These are phyloP conservation scores for Leccinum uliginosum DNA, from an alignment of 768 basidiomycete genomes.

Conservation along the genomic window DNA sequence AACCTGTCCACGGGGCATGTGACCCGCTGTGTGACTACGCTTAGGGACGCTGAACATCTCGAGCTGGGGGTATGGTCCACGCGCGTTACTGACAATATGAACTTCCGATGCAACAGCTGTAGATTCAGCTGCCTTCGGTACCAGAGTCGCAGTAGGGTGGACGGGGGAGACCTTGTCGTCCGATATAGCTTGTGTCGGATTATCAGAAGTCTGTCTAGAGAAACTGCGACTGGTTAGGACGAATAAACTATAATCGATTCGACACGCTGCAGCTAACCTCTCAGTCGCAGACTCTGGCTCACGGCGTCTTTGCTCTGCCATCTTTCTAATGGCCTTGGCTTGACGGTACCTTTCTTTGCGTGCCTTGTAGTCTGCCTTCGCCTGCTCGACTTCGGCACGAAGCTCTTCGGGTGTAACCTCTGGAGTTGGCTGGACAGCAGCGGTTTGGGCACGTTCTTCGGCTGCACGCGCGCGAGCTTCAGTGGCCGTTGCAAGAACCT, in stretches of 20 bases:
- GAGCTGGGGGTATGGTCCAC: slow-evolving; percentile 55
- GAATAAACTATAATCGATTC: background rate
- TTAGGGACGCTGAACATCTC: slow-evolving; percentile 61
- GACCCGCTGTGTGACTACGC: slow-evolving; percentile 31
- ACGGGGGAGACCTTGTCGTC: slow-evolving; percentile 1
- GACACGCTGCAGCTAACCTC: slow-evolving; percentile 18
- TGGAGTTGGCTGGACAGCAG: background rate
- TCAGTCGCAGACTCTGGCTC: slow-evolving; percentile 20
- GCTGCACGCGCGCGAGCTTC: slow-evolving; percentile 12
- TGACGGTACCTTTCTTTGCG: slow-evolving; percentile 67
- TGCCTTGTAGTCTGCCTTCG: slow-evolving; percentile 62
- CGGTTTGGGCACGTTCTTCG: background rate
- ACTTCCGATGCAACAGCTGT: slow-evolving; percentile 18
- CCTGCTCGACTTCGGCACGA: slow-evolving; percentile 50
- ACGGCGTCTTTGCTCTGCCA: slow-evolving; percentile 30
- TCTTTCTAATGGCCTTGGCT: slow-evolving; percentile 48
- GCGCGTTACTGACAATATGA: slow-evolving; percentile 61
- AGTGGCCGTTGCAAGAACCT: slow-evolving; percentile 15
- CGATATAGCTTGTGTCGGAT: slow-evolving; percentile 7
- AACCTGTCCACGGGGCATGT: slow-evolving; percentile 19
- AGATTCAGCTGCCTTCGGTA: slow-evolving; percentile 15
- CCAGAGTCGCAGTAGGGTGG: slow-evolving; percentile 6
- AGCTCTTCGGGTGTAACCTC: slow-evolving; percentile 23
- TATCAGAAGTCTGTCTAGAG: slow-evolving; percentile 25
- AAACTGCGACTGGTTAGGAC: slow-evolving; percentile 12